phyloP scores from a whole-genome alignment of 441 rosid species.

The Aquilaria agallochum region DNA sequence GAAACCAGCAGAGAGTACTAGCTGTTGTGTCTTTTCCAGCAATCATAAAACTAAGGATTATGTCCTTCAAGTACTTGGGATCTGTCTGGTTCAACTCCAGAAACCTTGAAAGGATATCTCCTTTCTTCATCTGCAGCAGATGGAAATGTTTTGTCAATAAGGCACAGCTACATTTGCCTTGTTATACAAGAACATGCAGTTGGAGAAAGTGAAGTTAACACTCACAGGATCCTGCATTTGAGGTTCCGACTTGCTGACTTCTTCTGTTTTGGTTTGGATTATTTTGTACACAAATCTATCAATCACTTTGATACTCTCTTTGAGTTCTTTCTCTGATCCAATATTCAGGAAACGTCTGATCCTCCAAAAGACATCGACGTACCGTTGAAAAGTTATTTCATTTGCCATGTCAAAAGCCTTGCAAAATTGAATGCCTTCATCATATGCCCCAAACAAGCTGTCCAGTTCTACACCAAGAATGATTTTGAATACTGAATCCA shows the following conservation, averaged over 20 bases:
- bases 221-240: slow-evolving; percentile 16
- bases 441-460: slow-evolving; percentile 24
- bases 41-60: slow-evolving; percentile 25
- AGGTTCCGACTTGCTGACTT: slow-evolving; percentile 11
- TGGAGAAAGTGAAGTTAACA: background rate
- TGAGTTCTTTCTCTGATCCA: slow-evolving; percentile 28
- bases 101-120: slow-evolving; percentile 35
- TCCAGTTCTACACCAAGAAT: slow-evolving; percentile 32
- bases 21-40: slow-evolving; percentile 41
- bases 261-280: slow-evolving; percentile 22
- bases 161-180: too few species aligned
- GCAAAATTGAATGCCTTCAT: slow-evolving; percentile 20
- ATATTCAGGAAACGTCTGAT: slow-evolving; percentile 29
- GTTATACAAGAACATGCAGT: background rate
- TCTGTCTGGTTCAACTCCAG: slow-evolving; percentile 20
- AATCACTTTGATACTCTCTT: slow-evolving; percentile 16
- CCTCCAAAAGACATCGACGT: slow-evolving; percentile 26
- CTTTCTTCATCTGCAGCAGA: slow-evolving; percentile 24
- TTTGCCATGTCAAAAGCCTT: slow-evolving; percentile 30
- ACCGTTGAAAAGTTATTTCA: slow-evolving; percentile 16
- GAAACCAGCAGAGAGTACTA: slow-evolving; percentile 30
- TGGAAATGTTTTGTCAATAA: too few species aligned
- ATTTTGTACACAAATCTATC: slow-evolving; percentile 25
- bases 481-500: slow-evolving; percentile 30
- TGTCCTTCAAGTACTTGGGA: slow-evolving; percentile 28